Conservation (phyloP, 108 stramenopile genomes). For the Mediolabrus comicus region DNA sequence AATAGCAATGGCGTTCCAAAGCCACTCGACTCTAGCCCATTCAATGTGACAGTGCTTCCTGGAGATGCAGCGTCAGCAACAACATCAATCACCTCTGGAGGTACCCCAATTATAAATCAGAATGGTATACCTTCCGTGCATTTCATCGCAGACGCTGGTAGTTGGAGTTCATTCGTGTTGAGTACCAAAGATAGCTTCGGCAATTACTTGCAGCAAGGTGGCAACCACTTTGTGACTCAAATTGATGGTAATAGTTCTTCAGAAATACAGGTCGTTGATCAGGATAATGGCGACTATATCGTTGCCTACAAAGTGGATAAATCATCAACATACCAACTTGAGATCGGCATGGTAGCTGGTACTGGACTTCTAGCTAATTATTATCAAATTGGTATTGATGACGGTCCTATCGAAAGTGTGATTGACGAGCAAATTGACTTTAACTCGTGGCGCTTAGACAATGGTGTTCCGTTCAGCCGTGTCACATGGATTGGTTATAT, state of each 20-base stretch:
- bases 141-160: constrained; percentile 6
- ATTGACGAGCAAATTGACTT: constrained; percentile 17
- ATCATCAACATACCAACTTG: constrained; percentile 18
- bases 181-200: constrained; percentile 15
- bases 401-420: not conserved
- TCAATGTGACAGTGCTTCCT: constrained; percentile 10
- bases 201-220: constrained; percentile 8
- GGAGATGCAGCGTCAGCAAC: constrained; percentile 17
- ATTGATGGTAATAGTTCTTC: constrained; percentile 1
- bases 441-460: not conserved
- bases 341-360: constrained; percentile 24
- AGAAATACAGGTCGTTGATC: constrained; percentile 13
- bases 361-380: constrained; percentile 16
- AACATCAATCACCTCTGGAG: constrained; percentile 9
- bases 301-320: constrained; percentile 23
- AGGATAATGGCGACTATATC: constrained; percentile 24
- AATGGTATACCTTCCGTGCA: not conserved
- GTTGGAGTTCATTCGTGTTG: constrained; percentile 14
- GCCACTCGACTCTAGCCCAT: constrained; percentile 24
- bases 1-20: not conserved
- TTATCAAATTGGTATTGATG: constrained; percentile 5
- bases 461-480: not conserved
- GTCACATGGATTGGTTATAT: constrained; percentile 23
- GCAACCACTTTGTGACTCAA: constrained; percentile 20
- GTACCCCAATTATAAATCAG: not conserved